phyloP scores from a whole-genome alignment of 495 filamentous ascomycete species.

The Aspergillus heteromorphus region DNA sequence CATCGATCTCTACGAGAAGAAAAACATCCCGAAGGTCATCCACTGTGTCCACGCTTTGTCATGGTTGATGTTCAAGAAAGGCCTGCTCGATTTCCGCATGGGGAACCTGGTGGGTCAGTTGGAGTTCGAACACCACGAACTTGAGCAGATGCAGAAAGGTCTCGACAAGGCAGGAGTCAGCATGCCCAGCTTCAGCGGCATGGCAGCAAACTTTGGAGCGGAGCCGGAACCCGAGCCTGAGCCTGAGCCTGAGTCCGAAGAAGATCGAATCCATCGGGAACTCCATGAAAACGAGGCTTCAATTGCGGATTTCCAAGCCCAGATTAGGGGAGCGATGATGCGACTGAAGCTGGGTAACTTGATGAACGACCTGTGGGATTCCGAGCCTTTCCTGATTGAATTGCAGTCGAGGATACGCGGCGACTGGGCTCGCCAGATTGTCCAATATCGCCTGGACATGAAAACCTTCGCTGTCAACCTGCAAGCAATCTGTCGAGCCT shows the following conservation, averaged over 20 bases:
- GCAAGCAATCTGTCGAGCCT: conserved; percentile 77
- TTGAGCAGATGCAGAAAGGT: conserved; percentile 94
- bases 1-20: conserved; percentile 98
- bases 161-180: conserved; percentile 89
- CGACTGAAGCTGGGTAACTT: conserved; percentile 70
- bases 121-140: conserved; percentile 94
- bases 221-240: conserved; percentile 60
- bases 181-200: conserved; percentile 96
- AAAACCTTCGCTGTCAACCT: conserved; percentile 65
- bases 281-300: conserved; percentile 65
- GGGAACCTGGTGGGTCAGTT: conserved; percentile 97
- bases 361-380: conserved; percentile 91
- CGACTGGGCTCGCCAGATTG: conserved; percentile 69
- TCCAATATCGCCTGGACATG: conserved; percentile 75
- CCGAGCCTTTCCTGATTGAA: conserved; percentile 69
- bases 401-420: conserved; percentile 83
- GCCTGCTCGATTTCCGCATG: conserved; percentile 90
- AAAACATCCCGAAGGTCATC: conserved; percentile 98
- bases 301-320: conserved; percentile 77
- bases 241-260: conserved; percentile 77
- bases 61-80: conserved; percentile 91
- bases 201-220: conserved; percentile 93
- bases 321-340: conserved; percentile 75
- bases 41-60: conserved; percentile 97
- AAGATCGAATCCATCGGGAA: conserved; percentile 83